A percentile compares a stretch with the other conserved stretches of the same genome.
These are phyloP conservation scores for Cryomyces minteri DNA, from an alignment of 495 filamentous ascomycete genomes.

Conservation along the genomic window DNA sequence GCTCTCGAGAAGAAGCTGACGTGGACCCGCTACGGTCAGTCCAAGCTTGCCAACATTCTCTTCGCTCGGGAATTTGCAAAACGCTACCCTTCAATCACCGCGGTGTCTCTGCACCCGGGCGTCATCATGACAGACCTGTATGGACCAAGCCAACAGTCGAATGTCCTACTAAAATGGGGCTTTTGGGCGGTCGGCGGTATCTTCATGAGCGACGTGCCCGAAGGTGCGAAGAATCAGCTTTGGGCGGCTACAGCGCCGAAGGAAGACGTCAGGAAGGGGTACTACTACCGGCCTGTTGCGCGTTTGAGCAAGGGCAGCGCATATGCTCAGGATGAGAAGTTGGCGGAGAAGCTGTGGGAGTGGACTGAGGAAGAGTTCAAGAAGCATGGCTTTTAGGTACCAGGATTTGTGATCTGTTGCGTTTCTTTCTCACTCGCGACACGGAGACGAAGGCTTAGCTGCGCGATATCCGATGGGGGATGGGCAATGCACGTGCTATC, in stretches of 20 bases:
- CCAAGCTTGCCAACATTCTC: constrained; percentile 56
- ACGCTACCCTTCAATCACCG: constrained; percentile 24
- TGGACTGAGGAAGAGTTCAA: constrained; percentile 25
- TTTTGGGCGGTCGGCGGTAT: background rate
- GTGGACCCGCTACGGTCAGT: constrained; percentile 38
- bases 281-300: constrained; percentile 25
- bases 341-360: constrained; percentile 23
- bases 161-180: background rate
- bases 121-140: constrained; percentile 19
- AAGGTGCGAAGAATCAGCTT: constrained; percentile 22
- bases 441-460: too few species aligned
- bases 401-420: too few species aligned
- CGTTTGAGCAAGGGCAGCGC: constrained; percentile 12
- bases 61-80: constrained; percentile 38
- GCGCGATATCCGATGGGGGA: too few species aligned
- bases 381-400: constrained; percentile 10
- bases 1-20: constrained; percentile 17
- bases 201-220: constrained; percentile 5
- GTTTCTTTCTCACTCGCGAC: too few species aligned
- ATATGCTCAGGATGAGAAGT: constrained; percentile 12
- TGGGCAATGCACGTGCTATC: too few species aligned
- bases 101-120: constrained; percentile 28
- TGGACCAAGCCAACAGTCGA: background rate
- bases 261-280: constrained; percentile 17
- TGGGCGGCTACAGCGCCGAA: constrained; percentile 25